phyloP scores from a whole-genome alignment of 2,329 filamentous ascomycete genomes.

The Colletotrichum paranaense region DNA sequence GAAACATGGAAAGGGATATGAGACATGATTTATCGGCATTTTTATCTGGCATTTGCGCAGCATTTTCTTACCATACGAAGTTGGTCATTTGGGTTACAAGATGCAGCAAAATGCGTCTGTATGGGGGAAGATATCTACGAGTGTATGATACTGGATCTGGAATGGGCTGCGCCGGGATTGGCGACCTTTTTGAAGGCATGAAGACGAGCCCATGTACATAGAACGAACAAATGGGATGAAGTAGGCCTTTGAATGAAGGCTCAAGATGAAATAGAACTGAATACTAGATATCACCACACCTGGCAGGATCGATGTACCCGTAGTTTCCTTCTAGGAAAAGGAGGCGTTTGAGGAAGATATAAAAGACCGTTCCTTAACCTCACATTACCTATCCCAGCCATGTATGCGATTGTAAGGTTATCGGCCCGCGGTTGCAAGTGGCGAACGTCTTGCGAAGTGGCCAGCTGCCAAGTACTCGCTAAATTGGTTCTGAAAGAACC shows the following conservation, averaged over 20 bases:
- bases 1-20: background rate
- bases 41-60: conserved; percentile 20
- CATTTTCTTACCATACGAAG: background rate
- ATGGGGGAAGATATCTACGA: conserved; percentile 19
- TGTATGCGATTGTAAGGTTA: no score
- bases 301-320: background rate
- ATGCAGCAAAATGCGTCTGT: background rate
- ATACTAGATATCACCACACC: background rate
- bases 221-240: background rate
- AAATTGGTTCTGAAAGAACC: background rate
- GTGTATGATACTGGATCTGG: conserved; percentile 14
- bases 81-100: background rate
- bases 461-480: no score
- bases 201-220: background rate
- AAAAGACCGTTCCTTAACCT: background rate
- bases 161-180: background rate
- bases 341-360: background rate
- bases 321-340: background rate
- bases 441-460: no score
- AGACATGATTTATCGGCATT: conserved; percentile 28
- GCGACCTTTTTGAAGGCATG: background rate
- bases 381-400: no score
- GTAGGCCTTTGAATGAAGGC: background rate
- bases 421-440: no score
- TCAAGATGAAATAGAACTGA: background rate